Conservation (phyloP, 148 eudicot species). For the Rhododendron ovatum region DNA sequence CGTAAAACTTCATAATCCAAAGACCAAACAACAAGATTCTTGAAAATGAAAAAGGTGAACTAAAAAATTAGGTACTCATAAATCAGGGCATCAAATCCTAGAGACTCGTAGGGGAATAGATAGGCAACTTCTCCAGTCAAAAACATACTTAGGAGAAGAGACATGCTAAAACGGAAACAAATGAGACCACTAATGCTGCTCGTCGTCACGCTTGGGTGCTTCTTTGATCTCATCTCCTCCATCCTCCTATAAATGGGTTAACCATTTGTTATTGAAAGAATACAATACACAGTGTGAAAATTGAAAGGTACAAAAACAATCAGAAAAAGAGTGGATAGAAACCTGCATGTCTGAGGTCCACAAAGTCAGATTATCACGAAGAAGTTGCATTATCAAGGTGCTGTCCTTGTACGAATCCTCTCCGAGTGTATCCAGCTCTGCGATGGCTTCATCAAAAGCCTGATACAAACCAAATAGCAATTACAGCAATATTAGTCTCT, state of each 20-base stretch:
- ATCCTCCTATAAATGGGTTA: constrained; percentile 15
- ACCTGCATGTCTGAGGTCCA: constrained; percentile 29
- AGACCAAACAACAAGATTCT: constrained; percentile 2
- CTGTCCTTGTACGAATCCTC: constrained; percentile 37
- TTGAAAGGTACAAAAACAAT: not conserved
- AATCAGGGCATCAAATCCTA: not conserved
- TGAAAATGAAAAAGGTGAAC: not conserved
- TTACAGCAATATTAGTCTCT: not conserved
- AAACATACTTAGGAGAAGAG: constrained; percentile 10
- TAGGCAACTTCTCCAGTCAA: constrained; percentile 13
- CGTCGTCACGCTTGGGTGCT: constrained; percentile 19
- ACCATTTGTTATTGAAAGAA: not conserved
- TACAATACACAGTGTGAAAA: not conserved
- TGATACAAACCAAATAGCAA: not conserved
- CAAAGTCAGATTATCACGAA: constrained; percentile 28
- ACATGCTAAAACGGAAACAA: not conserved
- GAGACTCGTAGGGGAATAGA: not conserved
- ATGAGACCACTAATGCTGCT: constrained; percentile 5
- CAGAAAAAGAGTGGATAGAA: not conserved
- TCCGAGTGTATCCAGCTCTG: constrained; percentile 31
- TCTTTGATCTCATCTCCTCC: constrained; percentile 24
- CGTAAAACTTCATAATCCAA: not conserved
- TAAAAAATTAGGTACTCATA: not conserved
- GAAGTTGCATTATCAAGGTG: constrained; percentile 36
- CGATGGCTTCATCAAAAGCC: constrained; percentile 41